Conservation (phyloP, 805 yeast species). For the Schizosaccharomyces osmophilus region DNA sequence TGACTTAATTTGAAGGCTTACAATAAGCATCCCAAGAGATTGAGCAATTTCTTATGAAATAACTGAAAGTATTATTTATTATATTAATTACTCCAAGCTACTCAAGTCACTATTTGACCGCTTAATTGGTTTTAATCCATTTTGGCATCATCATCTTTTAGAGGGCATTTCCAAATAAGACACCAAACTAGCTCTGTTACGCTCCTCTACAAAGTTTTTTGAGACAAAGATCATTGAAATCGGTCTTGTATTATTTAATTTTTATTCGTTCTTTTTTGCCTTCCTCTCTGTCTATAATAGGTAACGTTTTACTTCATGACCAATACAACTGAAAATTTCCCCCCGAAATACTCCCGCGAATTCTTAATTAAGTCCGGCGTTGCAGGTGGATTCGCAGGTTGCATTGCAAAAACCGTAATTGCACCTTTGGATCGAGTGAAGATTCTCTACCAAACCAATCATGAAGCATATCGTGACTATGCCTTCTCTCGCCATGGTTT, state of each 20-base stretch:
- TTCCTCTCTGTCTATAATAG: not conserved
- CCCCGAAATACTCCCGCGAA: conserved; percentile 15
- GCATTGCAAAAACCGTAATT: conserved; percentile 81
- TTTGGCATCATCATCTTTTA: too few species aligned
- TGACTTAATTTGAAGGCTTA: too few species aligned
- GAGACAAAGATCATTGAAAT: too few species aligned
- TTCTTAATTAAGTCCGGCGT: conserved; percentile 65
- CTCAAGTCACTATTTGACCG: too few species aligned
- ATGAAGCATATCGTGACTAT: conserved; percentile 62
- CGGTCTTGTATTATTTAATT: not conserved
- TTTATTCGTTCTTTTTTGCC: not conserved
- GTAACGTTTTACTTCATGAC: not conserved
- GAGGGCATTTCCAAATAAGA: too few species aligned
- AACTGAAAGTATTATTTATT: too few species aligned
- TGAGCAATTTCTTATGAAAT: too few species aligned
- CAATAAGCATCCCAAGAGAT: too few species aligned
- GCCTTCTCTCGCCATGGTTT: conserved; percentile 64
- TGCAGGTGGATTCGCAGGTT: conserved; percentile 90
- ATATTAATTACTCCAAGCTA: too few species aligned
- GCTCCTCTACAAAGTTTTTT: too few species aligned
- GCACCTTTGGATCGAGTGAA: conserved; percentile 92
- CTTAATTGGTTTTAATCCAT: too few species aligned
- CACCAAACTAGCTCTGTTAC: too few species aligned
- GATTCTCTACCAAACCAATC: conserved; percentile 80
- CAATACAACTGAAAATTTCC: not conserved